These are phyloP conservation scores for Rhodotorula glutinis DNA, from an alignment of 1,284 basidiomycete genomes.

Conservation along the genomic window DNA sequence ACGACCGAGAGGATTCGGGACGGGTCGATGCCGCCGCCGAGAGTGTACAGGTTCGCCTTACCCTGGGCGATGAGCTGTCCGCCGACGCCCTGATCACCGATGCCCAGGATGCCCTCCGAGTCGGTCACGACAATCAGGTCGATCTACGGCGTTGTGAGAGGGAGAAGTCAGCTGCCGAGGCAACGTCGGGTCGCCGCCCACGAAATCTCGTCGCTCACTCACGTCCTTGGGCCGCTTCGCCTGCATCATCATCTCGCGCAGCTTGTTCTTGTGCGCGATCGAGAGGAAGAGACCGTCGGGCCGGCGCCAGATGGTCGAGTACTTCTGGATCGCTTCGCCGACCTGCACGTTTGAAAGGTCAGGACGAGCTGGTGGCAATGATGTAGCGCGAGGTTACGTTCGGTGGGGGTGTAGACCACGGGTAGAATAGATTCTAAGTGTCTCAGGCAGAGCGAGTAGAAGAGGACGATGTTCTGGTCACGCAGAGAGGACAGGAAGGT, in stretches of 20 bases:
- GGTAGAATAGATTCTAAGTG: slow-evolving; percentile 61
- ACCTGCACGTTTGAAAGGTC: slow-evolving; percentile 45
- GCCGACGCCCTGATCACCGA: slow-evolving; percentile 50
- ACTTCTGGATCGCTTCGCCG: slow-evolving; percentile 68
- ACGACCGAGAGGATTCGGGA: slow-evolving; percentile 71
- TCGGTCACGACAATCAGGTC: slow-evolving; percentile 76
- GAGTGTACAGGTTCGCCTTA: slow-evolving; percentile 70
- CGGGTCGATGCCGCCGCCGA: slow-evolving; percentile 78
- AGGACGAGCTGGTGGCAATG: no score
- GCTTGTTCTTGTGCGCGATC: slow-evolving; percentile 62
- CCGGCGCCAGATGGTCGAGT: slow-evolving; percentile 73
- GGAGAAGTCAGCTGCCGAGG: no score
- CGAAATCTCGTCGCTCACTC: no score
- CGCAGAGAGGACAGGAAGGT: slow-evolving; percentile 54
- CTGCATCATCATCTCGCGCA: slow-evolving; percentile 53
- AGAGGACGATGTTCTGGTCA: slow-evolving; percentile 61
- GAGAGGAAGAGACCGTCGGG: slow-evolving; percentile 68
- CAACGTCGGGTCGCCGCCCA: no score
- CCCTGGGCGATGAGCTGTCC: slow-evolving; percentile 70
- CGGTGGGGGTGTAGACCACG: slow-evolving; percentile 47
- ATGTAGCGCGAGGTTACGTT: no score
- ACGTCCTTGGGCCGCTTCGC: slow-evolving; percentile 47
- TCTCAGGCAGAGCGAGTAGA: slow-evolving; percentile 61
- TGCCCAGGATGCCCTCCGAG: slow-evolving; percentile 76
- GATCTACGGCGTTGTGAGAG: slow-evolving; percentile 51